Percentiles rank a stretch among this genome's conserved stretches.
Evolutionary conservation across 2,329 filamentous ascomycete species (phyloP).

Genomic region (Achaetomium macrosporum): DNA sequence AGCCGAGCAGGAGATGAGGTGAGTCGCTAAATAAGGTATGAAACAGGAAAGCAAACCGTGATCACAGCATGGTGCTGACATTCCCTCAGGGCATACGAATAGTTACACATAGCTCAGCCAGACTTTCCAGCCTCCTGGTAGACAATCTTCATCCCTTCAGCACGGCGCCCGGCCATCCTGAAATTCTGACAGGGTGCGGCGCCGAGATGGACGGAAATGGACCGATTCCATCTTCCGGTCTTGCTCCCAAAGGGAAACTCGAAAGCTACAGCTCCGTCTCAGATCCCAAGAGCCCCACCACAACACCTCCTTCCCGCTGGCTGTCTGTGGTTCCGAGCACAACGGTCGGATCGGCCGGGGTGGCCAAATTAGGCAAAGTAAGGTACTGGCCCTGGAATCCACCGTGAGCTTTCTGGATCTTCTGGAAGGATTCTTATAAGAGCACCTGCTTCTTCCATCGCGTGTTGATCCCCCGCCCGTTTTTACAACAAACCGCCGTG

Average conservation of each 20-base stretch:
- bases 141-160: not conserved
- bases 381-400: conserved; percentile 4
- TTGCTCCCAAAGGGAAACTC: not conserved
- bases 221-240: not conserved
- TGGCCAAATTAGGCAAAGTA: conserved; percentile 19
- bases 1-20: not conserved
- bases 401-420: conserved; percentile 20
- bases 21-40: not conserved
- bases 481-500: not conserved
- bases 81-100: no score
- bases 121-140: no score
- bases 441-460: conserved; percentile 15
- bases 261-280: conserved; percentile 1
- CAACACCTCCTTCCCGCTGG: not conserved
- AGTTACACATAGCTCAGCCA: no score
- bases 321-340: not conserved
- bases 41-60: no score
- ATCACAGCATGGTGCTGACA: no score
- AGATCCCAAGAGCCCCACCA: conserved; percentile 1
- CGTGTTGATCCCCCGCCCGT: no score
- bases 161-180: not conserved
- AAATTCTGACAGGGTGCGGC: not conserved
- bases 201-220: conserved; percentile 1
- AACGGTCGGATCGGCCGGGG: conserved; percentile 20
- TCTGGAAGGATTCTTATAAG: conserved; percentile 17